These are phyloP conservation scores for Curvularia sp. DNA, from an alignment of 2,329 filamentous ascomycete species.

Conservation along the genomic window DNA sequence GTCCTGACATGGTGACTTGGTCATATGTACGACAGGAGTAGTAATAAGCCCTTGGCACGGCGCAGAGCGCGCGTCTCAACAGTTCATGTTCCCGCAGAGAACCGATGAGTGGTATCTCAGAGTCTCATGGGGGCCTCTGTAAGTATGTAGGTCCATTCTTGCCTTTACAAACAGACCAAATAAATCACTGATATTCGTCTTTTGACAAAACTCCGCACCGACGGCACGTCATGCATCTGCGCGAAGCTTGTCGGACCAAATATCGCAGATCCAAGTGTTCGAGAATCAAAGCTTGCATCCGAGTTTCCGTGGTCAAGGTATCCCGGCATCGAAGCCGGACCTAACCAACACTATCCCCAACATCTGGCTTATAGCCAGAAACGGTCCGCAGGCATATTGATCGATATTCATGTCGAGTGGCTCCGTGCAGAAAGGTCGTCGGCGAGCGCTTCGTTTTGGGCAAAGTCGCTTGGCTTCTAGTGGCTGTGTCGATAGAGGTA, in stretches of 20 bases:
- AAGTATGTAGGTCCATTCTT: not conserved
- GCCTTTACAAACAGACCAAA: not conserved
- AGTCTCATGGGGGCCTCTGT: slow-evolving; percentile 1
- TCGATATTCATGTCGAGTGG: slow-evolving; percentile 2
- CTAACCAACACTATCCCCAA: slow-evolving; percentile 7
- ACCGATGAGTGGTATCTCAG: not conserved
- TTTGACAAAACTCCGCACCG: not conserved
- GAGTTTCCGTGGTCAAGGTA: slow-evolving; percentile 2
- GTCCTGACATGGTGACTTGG: not conserved
- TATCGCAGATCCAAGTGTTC: slow-evolving; percentile 7
- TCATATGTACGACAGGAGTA: not conserved
- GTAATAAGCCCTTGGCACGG: not conserved
- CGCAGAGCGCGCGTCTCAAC: not conserved
- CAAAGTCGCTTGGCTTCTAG: not conserved
- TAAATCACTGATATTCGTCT: not conserved
- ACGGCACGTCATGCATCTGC: not conserved
- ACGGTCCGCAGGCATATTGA: slow-evolving; percentile 6
- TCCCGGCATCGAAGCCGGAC: slow-evolving; percentile 1
- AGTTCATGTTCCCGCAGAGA: not conserved
- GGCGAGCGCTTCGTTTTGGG: slow-evolving; percentile 3
- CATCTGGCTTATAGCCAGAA: slow-evolving; percentile 6
- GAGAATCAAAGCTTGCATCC: slow-evolving; percentile 3
- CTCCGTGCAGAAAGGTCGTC: not conserved
- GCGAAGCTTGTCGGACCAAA: not conserved
- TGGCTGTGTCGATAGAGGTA: slow-evolving; percentile 1